A percentile compares a stretch with the other conserved stretches of the same genome.
Conservation (phyloP, 2,329 filamentous ascomycete genomes). For the Didymella pinodella region DNA sequence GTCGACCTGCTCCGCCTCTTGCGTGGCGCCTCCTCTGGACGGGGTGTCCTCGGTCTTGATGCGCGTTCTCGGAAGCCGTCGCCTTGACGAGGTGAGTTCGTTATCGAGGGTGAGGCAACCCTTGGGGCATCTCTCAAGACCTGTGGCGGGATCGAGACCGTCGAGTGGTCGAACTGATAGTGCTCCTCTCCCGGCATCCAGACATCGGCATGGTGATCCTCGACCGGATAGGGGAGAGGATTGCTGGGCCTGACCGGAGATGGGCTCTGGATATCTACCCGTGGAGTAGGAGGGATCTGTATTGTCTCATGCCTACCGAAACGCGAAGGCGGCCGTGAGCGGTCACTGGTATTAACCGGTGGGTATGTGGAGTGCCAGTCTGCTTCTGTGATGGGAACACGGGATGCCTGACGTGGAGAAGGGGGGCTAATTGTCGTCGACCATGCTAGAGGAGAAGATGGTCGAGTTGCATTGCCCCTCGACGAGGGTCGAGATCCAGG, state of each 20-base stretch:
- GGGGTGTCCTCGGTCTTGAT: conserved; percentile 18
- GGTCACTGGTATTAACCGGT: conserved; percentile 31
- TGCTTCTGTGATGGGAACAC: conserved; percentile 34
- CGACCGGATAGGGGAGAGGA: conserved; percentile 56
- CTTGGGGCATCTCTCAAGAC: conserved; percentile 36
- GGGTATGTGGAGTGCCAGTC: conserved; percentile 47
- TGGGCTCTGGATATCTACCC: conserved; percentile 46
- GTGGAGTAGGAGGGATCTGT: conserved; percentile 37
- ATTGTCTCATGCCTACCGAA: conserved; percentile 42
- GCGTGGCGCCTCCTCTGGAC: conserved; percentile 34
- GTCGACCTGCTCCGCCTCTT: conserved; percentile 36
- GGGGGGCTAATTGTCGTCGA: conserved; percentile 29
- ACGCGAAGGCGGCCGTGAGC: conserved; percentile 40
- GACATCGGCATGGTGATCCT: conserved; percentile 47
- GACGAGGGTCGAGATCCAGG: conserved; percentile 41
- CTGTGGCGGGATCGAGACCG: conserved; percentile 31
- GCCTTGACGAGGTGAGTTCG: conserved; percentile 35
- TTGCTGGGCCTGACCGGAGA: conserved; percentile 40
- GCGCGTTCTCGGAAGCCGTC: conserved; percentile 23
- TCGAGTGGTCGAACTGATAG: conserved; percentile 50
- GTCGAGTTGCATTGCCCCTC: conserved; percentile 30
- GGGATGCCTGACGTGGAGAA: conserved; percentile 29
- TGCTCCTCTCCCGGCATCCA: conserved; percentile 56
- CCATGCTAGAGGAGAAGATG: conserved; percentile 39
- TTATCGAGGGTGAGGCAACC: conserved; percentile 29